Percentiles rank a stretch among this genome's conserved stretches.
These are phyloP conservation scores for Pythium coloratum DNA, from an alignment of 352 stramenopile genomes.

Conservation along the genomic window DNA sequence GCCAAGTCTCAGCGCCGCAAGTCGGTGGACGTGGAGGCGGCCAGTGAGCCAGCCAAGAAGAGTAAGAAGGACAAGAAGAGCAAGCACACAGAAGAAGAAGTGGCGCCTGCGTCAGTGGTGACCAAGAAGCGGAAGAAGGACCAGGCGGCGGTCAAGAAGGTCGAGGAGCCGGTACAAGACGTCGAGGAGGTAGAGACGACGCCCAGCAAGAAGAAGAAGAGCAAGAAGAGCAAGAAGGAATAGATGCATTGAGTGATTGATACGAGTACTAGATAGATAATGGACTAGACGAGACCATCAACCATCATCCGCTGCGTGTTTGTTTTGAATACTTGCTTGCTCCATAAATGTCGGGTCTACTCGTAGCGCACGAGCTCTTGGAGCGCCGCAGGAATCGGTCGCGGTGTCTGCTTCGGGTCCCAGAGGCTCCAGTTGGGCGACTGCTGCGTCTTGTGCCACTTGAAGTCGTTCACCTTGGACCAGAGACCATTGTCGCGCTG, in stretches of 20 bases:
- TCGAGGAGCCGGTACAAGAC: constrained; percentile 31
- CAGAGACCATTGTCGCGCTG: constrained; percentile 64
- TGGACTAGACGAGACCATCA: constrained; percentile 2
- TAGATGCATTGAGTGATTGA: constrained; percentile 32
- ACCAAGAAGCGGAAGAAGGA: constrained; percentile 42
- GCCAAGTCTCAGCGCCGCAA: constrained; percentile 22
- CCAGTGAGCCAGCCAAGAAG: constrained; percentile 21
- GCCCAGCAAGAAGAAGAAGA: constrained; percentile 34
- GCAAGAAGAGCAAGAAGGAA: constrained; percentile 43
- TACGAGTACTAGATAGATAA: constrained; percentile 9
- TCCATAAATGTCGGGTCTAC: constrained; percentile 8
- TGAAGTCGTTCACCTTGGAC: constrained; percentile 92
- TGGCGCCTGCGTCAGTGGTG: constrained; percentile 8
- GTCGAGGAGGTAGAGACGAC: constrained; percentile 19
- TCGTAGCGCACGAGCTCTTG: constrained; percentile 41
- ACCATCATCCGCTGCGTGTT: background rate
- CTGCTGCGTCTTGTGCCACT: constrained; percentile 87
- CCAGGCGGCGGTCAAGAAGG: constrained; percentile 3
- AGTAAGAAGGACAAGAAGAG: constrained; percentile 31
- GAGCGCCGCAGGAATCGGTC: constrained; percentile 37
- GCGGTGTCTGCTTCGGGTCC: constrained; percentile 46
- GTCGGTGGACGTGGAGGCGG: constrained; percentile 11
- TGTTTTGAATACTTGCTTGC: background rate
- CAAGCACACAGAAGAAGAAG: constrained; percentile 25
- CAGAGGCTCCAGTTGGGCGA: constrained; percentile 86